Evolutionary conservation across 768 basidiomycete species (phyloP).

Genomic region (Trametopsis cervina): DNA sequence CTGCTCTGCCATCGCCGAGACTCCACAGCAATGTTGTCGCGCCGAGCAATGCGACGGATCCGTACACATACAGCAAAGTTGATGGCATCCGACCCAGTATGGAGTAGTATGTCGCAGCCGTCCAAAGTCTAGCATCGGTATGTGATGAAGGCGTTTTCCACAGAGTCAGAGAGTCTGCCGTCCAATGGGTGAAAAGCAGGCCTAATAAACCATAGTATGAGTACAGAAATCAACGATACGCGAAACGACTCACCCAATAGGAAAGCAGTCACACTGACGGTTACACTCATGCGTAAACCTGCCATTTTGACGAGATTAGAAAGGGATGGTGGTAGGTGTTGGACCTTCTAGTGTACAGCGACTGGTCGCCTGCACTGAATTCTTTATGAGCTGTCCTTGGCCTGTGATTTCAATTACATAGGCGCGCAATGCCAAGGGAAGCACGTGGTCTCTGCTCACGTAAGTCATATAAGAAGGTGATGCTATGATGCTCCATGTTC

Average conservation of each 20-base stretch:
- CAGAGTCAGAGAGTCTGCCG: constrained; percentile 84
- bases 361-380: too few relatives aligned
- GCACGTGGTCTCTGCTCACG: too few relatives aligned
- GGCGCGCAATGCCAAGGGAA: background rate
- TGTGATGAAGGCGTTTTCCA: constrained; percentile 71
- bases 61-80: constrained; percentile 49
- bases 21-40: constrained; percentile 70
- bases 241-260: constrained; percentile 51
- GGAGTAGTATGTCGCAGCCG: constrained; percentile 76
- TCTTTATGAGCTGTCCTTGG: background rate
- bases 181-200: constrained; percentile 83
- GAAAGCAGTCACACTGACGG: constrained; percentile 74
- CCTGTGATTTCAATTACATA: constrained; percentile 10
- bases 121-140: constrained; percentile 81
- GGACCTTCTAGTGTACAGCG: background rate
- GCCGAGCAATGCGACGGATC: constrained; percentile 50
- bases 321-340: constrained; percentile 4
- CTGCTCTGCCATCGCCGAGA: constrained; percentile 67
- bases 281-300: constrained; percentile 67
- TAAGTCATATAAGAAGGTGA: too few relatives aligned
- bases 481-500: too few relatives aligned
- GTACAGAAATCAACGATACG: background rate
- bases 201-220: constrained; percentile 41
- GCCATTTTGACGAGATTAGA: constrained; percentile 29
- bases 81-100: constrained; percentile 63